Percentiles rank a stretch among this genome's conserved stretches.
phyloP scores from a whole-genome alignment of 352 stramenopile genomes.

The Peronosclerospora sorghi region DNA sequence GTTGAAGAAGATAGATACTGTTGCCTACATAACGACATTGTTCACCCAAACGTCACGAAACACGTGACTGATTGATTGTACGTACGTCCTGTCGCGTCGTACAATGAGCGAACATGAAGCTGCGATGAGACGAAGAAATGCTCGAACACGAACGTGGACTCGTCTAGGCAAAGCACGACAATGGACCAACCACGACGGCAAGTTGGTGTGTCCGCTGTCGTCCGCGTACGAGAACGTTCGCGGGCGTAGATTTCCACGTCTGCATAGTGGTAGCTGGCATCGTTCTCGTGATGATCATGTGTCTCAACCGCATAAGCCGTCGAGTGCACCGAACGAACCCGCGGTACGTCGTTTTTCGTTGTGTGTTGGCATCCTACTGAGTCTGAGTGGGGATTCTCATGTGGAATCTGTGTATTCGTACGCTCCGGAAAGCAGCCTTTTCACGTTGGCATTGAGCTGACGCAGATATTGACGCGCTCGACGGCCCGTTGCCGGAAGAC shows the following conservation, averaged over 20 bases:
- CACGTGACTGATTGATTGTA: no score
- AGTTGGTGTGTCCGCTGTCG: constrained; percentile 14
- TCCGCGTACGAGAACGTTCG: constrained; percentile 26
- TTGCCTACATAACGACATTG: no score
- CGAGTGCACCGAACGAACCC: constrained; percentile 25
- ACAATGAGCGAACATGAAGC: constrained; percentile 3
- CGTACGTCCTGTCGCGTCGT: no score
- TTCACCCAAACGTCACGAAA: no score
- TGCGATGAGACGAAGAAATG: no score
- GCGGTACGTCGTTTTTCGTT: no score
- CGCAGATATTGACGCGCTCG: no score
- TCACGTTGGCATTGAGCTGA: no score
- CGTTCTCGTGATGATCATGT: constrained; percentile 40
- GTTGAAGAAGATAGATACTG: no score
- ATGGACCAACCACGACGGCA: constrained; percentile 19
- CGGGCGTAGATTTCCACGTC: constrained; percentile 34
- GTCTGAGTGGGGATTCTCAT: not conserved
- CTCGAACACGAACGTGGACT: no score
- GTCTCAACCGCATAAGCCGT: constrained; percentile 25
- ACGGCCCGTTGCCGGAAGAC: no score
- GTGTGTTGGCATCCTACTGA: not conserved
- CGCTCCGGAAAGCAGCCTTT: constrained; percentile 48
- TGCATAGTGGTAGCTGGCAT: no score
- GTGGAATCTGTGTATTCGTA: not conserved
- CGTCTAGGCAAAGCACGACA: constrained; percentile 9